Base-by-base conservation (phyloP, 805 yeast genomes). In the Zygosaccharomyces siamensis region DNA sequence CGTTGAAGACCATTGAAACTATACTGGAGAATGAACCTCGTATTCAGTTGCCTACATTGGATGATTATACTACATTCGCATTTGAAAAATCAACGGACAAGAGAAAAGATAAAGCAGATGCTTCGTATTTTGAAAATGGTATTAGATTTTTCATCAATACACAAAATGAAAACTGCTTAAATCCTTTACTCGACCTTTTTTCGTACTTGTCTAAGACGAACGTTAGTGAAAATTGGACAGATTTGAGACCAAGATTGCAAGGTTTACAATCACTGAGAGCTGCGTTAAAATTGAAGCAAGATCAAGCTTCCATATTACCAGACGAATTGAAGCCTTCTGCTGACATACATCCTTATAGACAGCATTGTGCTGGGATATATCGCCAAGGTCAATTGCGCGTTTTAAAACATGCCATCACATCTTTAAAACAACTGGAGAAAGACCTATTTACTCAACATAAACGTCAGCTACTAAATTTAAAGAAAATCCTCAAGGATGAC, bases 211-310 rank as follows among this genome's bases (percentile, higher is more conserved):
- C 55, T 3, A 50, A 60, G 2, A 75, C 75, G 64, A 79, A 75
- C 10, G 45, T 28, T 30, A 14, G 14, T 4, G 70, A 67, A 43
- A 49, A 49, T 1, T 56, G 49, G 16, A 64, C 70, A 35, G 73
- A 77, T 1, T 56, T 79, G 20, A 71, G 89, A 55, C 74, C 80
- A 73, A 70, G 73, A 49, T 65, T 84, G 8, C 79, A 80, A 20
- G 88, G 86, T 0, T 57, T 83, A 37, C 77, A 80, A 49, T 73
- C 75, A 46, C 58, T 84, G 39, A 72, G 81, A 45, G 63, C 66
- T 8, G 84, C 89, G 0, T 55, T 84, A 6, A 80, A 79, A 36
- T 61, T 73, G 7, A 83, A 84, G 54, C 53, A 69, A 1, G 44
- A 54, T 53, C 44, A 51, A 51, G 20, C 56, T 6, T 23, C 62